Evolutionary conservation across 2,329 filamentous ascomycete species (phyloP).

Genomic region (Alternaria rosae): DNA sequence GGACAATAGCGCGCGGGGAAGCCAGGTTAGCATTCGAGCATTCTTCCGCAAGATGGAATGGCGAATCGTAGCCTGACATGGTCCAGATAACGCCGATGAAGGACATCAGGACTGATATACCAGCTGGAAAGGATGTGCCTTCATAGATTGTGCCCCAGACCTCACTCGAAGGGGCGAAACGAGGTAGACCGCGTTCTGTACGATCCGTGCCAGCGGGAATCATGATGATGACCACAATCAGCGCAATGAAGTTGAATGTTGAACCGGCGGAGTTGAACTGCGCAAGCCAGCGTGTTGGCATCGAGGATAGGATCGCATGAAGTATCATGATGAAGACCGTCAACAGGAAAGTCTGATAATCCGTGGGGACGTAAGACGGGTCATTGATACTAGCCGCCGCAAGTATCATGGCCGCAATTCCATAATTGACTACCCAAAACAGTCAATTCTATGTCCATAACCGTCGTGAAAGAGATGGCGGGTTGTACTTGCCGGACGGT

Average conservation of each 20-base stretch:
- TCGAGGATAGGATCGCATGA: constrained; percentile 71
- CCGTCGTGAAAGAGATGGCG: not conserved
- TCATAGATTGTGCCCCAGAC: constrained; percentile 73
- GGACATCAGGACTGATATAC: constrained; percentile 73
- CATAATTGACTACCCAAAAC: constrained; percentile 64
- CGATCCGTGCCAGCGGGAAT: constrained; percentile 68
- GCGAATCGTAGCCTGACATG: constrained; percentile 71
- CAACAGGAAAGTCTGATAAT: constrained; percentile 73
- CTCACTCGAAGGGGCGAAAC: constrained; percentile 64
- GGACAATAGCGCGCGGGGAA: constrained; percentile 73
- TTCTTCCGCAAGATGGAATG: constrained; percentile 78
- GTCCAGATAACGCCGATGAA: constrained; percentile 77
- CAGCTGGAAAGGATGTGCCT: constrained; percentile 71
- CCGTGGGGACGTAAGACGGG: constrained; percentile 68
- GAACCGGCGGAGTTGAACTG: constrained; percentile 74
- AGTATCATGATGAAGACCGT: constrained; percentile 72
- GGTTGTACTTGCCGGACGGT: constrained; percentile 56
- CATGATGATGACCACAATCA: constrained; percentile 71
- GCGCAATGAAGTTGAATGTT: constrained; percentile 72
- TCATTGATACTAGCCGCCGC: constrained; percentile 73
- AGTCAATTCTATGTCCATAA: constrained; percentile 10
- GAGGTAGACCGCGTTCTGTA: constrained; percentile 60
- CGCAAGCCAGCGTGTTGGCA: constrained; percentile 75
- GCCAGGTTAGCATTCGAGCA: constrained; percentile 76
- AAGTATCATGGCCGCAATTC: constrained; percentile 73